These are phyloP conservation scores for Stereum hirsutum DNA, from an alignment of 1,284 basidiomycete species.

Conservation along the genomic window DNA sequence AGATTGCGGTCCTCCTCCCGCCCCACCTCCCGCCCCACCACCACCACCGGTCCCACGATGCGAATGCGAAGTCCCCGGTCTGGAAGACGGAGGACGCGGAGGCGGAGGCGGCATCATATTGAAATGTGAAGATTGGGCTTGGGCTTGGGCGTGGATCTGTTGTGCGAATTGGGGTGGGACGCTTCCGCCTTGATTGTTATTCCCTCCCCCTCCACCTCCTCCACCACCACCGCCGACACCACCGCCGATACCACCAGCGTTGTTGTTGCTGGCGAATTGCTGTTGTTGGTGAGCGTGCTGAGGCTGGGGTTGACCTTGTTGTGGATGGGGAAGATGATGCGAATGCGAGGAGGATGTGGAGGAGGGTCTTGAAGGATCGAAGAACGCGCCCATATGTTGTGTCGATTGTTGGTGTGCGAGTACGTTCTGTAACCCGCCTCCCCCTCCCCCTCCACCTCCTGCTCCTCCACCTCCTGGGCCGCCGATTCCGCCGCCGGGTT, in stretches of 20 bases:
- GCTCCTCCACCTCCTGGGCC: conserved; percentile 8
- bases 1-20: conserved; percentile 6
- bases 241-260: background rate
- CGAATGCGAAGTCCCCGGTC: conserved; percentile 26
- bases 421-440: conserved; percentile 8
- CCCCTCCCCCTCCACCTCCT: background rate
- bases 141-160: no score
- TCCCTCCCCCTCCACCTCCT: no score
- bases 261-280: background rate
- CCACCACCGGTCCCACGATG: conserved; percentile 23
- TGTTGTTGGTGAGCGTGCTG: background rate
- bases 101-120: conserved; percentile 17
- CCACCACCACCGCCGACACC: background rate
- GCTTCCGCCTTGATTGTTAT: no score
- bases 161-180: no score
- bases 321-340: conserved; percentile 9
- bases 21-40: background rate
- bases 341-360: conserved; percentile 9
- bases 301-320: conserved; percentile 7
- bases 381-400: conserved; percentile 10
- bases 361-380: conserved; percentile 9
- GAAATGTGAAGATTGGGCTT: conserved; percentile 6
- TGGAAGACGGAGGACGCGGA: conserved; percentile 19
- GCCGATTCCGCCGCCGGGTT: conserved; percentile 5
- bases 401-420: conserved; percentile 12